A percentile compares a stretch with the other conserved stretches of the same genome.
Evolutionary conservation across 129 eudicot species (phyloP).

Genomic region (Escallonia herrerae): DNA sequence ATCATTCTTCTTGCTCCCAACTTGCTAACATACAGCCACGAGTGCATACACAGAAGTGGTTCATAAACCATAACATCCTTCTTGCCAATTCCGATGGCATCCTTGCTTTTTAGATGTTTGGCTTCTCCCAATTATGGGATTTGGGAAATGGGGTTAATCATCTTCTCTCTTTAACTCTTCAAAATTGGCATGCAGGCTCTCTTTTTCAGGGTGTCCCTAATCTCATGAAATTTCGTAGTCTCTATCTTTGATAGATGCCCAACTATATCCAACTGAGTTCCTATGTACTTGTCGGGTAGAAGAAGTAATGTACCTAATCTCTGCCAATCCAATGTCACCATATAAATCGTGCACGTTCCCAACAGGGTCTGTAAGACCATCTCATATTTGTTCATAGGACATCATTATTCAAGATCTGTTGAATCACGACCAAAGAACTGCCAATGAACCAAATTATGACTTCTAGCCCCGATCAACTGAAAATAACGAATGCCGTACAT

Average conservation of each 20-base stretch:
- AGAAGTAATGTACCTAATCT: constrained; percentile 20
- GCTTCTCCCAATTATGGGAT: constrained; percentile 2
- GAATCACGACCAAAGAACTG: constrained; percentile 26
- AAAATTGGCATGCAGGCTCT: constrained; percentile 12
- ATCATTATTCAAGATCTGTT: constrained; percentile 17
- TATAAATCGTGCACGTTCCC: constrained; percentile 23
- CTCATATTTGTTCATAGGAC: constrained; percentile 25
- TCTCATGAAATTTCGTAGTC: constrained; percentile 24
- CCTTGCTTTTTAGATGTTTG: constrained; percentile 1
- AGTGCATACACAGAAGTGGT: not conserved
- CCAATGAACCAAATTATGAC: constrained; percentile 27
- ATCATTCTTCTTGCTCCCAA: constrained; percentile 7
- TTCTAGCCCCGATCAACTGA: constrained; percentile 21
- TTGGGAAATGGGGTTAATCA: constrained; percentile 1
- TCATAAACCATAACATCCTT: not conserved
- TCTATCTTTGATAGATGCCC: constrained; percentile 18
- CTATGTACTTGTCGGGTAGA: constrained; percentile 17
- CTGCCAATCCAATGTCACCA: constrained; percentile 20
- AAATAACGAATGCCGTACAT: constrained; percentile 34
- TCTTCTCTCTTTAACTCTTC: constrained; percentile 9
- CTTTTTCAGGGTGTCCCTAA: constrained; percentile 20
- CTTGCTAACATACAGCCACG: not conserved
- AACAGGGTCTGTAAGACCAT: constrained; percentile 28
- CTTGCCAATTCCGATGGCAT: no score
- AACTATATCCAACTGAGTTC: constrained; percentile 26